phyloP scores from a whole-genome alignment of 73 alveolate species.

The Chromera velia region DNA sequence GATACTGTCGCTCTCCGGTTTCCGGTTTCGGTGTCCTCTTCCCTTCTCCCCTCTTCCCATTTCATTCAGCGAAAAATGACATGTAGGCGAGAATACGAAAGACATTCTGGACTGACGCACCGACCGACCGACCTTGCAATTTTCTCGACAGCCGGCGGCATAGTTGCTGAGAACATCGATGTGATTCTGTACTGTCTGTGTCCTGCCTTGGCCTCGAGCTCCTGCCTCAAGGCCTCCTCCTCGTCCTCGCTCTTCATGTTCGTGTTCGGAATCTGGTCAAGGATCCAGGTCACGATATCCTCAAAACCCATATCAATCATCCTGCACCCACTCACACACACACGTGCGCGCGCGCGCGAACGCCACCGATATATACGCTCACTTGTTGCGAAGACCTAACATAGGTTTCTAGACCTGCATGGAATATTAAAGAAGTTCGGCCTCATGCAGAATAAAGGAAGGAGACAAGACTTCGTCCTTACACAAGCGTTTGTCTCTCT shows the following conservation, averaged over 20 bases:
- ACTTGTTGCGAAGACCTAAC: no score
- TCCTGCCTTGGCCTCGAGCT: slow-evolving; percentile 11
- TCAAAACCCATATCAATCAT: slow-evolving; percentile 66
- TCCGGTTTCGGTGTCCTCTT: no score
- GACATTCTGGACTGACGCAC: not conserved
- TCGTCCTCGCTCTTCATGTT: not conserved
- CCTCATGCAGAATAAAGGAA: no score
- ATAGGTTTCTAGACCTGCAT: no score
- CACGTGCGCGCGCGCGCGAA: no score
- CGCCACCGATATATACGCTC: no score
- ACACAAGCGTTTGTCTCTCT: no score
- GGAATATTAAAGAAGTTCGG: no score
- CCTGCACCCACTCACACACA: slow-evolving; percentile 12
- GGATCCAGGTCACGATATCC: slow-evolving; percentile 51
- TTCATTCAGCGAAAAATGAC: no score
- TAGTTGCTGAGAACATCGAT: slow-evolving; percentile 62
- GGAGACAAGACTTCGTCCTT: no score
- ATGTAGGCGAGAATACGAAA: not conserved
- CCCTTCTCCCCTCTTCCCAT: no score
- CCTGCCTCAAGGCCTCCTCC: slow-evolving; percentile 1
- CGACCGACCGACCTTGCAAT: slow-evolving; percentile 45
- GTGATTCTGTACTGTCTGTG: slow-evolving; percentile 29
- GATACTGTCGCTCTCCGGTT: no score
- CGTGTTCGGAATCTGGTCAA: not conserved
- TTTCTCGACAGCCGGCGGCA: slow-evolving; percentile 55